Conservation (phyloP, 2,329 filamentous ascomycete genomes). For the Epichloe sibirici region DNA sequence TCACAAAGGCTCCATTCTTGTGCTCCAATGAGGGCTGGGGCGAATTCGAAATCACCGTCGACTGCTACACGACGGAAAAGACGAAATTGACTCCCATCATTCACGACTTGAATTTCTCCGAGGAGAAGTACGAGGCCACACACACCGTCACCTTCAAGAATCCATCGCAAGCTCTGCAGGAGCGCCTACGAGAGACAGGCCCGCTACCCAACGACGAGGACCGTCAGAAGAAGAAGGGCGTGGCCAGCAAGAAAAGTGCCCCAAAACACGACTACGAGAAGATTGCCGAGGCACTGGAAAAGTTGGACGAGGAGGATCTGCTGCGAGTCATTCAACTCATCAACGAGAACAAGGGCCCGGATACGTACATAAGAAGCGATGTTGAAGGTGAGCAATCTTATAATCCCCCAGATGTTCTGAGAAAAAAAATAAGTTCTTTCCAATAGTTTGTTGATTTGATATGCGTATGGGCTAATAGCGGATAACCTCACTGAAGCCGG, state of each 20-base stretch:
- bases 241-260: constrained; percentile 65
- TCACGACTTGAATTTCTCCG: constrained; percentile 88
- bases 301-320: constrained; percentile 83
- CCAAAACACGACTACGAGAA: constrained; percentile 81
- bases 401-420: neutral
- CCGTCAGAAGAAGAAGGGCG: constrained; percentile 45
- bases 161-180: constrained; percentile 74
- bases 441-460: constrained; percentile 18
- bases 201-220: constrained; percentile 68
- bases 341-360: constrained; percentile 87
- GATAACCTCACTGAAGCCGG: constrained; percentile 48
- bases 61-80: constrained; percentile 75
- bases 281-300: constrained; percentile 80
- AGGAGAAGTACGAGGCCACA: constrained; percentile 68
- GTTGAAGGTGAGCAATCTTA: constrained; percentile 65
- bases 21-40: constrained; percentile 96
- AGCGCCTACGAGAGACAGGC: constrained; percentile 69
- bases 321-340: constrained; percentile 95
- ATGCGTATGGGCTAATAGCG: constrained; percentile 20
- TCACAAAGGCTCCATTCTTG: constrained; percentile 75
- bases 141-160: constrained; percentile 84
- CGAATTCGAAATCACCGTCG: constrained; percentile 91
- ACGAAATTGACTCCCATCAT: constrained; percentile 60
- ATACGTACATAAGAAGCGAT: constrained; percentile 96
- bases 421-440: neutral